phyloP scores from a whole-genome alignment of 441 rosid genomes.

The Macaranga tanarius region DNA sequence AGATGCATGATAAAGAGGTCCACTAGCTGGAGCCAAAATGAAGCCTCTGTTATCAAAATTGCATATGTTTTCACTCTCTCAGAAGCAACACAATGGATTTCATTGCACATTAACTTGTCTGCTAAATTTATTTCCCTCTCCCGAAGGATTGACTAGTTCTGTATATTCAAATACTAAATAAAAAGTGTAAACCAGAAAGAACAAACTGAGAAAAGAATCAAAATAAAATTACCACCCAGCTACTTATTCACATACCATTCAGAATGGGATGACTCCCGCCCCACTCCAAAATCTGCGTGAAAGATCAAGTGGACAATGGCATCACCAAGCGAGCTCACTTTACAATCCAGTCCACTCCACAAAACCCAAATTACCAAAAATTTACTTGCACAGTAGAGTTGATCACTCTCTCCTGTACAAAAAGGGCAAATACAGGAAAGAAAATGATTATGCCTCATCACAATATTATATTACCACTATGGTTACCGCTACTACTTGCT shows the following conservation, averaged over 20 bases:
- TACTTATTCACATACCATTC: constrained; percentile 20
- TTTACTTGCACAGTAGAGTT: constrained; percentile 9
- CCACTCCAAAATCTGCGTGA: constrained; percentile 16
- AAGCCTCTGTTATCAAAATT: neutral
- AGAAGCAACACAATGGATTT: neutral
- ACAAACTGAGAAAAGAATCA: neutral
- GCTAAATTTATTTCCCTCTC: neutral
- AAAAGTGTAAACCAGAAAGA: neutral
- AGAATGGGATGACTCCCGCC: constrained; percentile 20
- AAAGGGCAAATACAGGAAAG: constrained; percentile 28
- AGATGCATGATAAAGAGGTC: too few species aligned
- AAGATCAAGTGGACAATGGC: constrained; percentile 22
- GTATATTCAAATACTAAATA: neutral
- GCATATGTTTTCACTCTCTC: neutral
- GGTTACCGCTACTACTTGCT: constrained; percentile 20
- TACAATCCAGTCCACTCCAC: constrained; percentile 21
- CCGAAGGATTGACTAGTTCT: neutral
- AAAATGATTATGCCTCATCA: constrained; percentile 26
- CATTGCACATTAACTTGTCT: too few species aligned
- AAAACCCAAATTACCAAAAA: constrained; percentile 13
- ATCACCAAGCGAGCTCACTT: constrained; percentile 18
- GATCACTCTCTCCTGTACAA: constrained; percentile 30
- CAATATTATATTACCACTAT: constrained; percentile 21
- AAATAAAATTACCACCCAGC: neutral
- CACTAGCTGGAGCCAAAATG: neutral